Conservation (phyloP, 2,329 filamentous ascomycete species). For the Colletotrichum sp. region DNA sequence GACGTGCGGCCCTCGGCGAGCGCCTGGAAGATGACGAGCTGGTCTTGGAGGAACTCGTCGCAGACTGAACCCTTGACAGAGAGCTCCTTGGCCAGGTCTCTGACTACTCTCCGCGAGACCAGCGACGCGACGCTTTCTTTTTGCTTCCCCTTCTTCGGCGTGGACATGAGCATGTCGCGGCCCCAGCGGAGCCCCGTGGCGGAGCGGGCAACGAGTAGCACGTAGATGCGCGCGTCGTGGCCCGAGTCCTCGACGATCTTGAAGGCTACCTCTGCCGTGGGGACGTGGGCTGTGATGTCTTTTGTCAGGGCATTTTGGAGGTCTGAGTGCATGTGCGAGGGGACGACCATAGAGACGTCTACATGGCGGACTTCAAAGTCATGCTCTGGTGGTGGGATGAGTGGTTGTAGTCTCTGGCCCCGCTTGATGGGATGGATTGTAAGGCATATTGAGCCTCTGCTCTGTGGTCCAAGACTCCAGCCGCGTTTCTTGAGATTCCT, state of each 20-base stretch:
- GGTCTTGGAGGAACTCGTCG: constrained; percentile 65
- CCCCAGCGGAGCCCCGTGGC: constrained; percentile 48
- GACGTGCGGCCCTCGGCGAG: constrained; percentile 57
- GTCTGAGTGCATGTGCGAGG: constrained; percentile 42
- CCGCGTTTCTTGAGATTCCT: constrained; percentile 49
- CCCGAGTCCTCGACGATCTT: constrained; percentile 55
- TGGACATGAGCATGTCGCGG: constrained; percentile 46
- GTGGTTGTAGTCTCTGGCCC: constrained; percentile 39
- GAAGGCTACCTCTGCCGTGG: constrained; percentile 48
- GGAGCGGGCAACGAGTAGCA: constrained; percentile 61
- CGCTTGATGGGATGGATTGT: constrained; percentile 36
- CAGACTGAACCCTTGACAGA: constrained; percentile 41
- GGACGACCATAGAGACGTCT: constrained; percentile 57
- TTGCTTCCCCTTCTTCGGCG: constrained; percentile 43
- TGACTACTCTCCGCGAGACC: constrained; percentile 50
- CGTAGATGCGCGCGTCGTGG: constrained; percentile 56
- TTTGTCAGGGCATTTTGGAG: constrained; percentile 45
- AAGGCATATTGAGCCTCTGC: constrained; percentile 49
- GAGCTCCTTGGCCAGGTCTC: constrained; percentile 44
- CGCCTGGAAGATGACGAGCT: constrained; percentile 65
- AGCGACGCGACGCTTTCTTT: constrained; percentile 37
- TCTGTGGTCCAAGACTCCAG: constrained; percentile 53
- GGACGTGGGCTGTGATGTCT: constrained; percentile 46
- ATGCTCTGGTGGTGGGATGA: constrained; percentile 13
- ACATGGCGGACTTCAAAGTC: constrained; percentile 47